Conservation (phyloP, 805 yeast species). For the Saturnispora bothae region DNA sequence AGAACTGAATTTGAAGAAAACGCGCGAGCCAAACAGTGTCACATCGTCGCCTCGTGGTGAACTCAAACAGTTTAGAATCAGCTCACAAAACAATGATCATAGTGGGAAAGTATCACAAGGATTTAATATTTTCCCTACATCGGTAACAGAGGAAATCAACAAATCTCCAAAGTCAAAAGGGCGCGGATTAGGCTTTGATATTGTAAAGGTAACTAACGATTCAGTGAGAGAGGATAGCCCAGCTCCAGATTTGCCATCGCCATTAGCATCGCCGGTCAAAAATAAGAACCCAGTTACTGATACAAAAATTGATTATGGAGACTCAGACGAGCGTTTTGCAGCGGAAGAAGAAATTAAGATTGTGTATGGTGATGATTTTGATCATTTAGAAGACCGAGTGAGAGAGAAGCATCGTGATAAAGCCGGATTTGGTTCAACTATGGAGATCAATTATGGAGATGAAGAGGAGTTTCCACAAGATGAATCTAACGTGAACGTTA, state of each 20-base stretch:
- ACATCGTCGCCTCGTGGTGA: no score
- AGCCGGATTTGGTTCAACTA: conserved; percentile 12
- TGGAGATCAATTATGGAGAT: conserved; percentile 23
- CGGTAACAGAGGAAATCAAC: no score
- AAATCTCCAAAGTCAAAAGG: background rate
- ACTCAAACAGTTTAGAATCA: no score
- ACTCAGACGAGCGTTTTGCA: conserved; percentile 12
- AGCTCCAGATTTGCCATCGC: background rate
- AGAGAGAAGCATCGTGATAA: conserved; percentile 7
- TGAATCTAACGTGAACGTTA: conserved; percentile 19
- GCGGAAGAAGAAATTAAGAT: conserved; percentile 13
- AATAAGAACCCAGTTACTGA: no score
- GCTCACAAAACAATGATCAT: no score
- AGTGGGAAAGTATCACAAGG: no score
- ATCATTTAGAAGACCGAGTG: conserved; percentile 6
- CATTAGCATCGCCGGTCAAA: background rate
- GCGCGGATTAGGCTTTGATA: conserved; percentile 6
- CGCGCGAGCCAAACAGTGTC: no score
- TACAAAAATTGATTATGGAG: conserved; percentile 16
- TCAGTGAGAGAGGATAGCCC: background rate
- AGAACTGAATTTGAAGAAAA: no score
- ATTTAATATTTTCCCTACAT: no score
- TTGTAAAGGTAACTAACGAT: background rate
- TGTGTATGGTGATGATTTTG: conserved; percentile 18
- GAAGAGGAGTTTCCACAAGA: conserved; percentile 27